Percentiles rank a stretch among this genome's conserved stretches.
These are phyloP conservation scores for Glycine tomentella DNA, from an alignment of 306 rosid species.

Conservation along the genomic window DNA sequence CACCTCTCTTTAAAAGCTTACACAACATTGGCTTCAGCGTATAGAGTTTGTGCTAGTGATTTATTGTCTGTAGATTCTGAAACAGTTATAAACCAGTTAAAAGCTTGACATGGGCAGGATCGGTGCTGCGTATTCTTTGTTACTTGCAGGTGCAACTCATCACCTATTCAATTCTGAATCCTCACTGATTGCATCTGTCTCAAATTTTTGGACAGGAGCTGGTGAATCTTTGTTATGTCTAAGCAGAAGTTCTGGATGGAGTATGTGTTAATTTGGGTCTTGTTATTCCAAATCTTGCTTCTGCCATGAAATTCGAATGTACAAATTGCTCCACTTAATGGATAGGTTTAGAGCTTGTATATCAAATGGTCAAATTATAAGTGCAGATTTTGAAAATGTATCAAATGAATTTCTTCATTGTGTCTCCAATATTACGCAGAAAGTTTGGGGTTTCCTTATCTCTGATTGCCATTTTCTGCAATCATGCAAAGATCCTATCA, in stretches of 20 bases:
- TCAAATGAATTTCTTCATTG: conserved; percentile 58
- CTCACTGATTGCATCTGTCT: conserved; percentile 52
- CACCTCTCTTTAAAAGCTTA: conserved; percentile 69
- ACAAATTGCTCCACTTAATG: conserved; percentile 59
- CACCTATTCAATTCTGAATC: conserved; percentile 73
- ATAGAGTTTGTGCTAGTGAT: conserved; percentile 62
- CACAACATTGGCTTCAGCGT: conserved; percentile 77
- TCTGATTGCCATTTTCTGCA: conserved; percentile 54
- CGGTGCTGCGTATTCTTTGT: conserved; percentile 71
- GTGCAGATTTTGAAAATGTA: conserved; percentile 52
- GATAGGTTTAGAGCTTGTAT: conserved; percentile 45
- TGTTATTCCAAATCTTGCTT: conserved; percentile 43
- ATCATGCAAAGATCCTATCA: conserved; percentile 57
- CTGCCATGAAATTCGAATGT: conserved; percentile 48
- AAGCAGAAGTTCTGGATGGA: conserved; percentile 59
- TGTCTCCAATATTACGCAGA: conserved; percentile 46
- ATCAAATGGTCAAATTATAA: conserved; percentile 41
- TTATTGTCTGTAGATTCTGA: conserved; percentile 46
- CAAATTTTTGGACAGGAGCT: conserved; percentile 71
- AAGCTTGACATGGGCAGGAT: conserved; percentile 61
- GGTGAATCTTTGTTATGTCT: conserved; percentile 77
- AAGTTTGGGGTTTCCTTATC: conserved; percentile 62
- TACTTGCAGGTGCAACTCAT: conserved; percentile 78
- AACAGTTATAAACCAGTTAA: conserved; percentile 28
- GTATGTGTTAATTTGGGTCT: conserved; percentile 38